Conservation (phyloP, 768 basidiomycete genomes). For the Hemileccinum impolitum region DNA sequence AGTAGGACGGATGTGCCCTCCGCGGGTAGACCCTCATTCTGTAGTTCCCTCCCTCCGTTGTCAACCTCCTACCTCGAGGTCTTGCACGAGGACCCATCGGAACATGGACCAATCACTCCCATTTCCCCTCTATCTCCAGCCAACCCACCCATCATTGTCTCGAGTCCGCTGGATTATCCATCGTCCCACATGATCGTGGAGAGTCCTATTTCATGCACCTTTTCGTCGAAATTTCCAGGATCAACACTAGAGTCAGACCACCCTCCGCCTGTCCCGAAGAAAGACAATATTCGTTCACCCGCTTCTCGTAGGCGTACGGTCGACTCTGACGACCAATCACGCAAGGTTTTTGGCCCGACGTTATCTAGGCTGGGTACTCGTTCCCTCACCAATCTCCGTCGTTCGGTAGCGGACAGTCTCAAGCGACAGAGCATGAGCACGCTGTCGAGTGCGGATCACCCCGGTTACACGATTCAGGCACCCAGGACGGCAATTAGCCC, state of each 20-base stretch:
- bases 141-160: slow-evolving; percentile 18
- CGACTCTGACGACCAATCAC: slow-evolving; percentile 16
- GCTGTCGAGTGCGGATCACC: slow-evolving; percentile 28
- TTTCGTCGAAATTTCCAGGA: slow-evolving; percentile 20
- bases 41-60: slow-evolving; percentile 21
- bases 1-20: slow-evolving; percentile 8
- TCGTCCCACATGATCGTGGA: slow-evolving; percentile 12
- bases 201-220: slow-evolving; percentile 23
- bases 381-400: slow-evolving; percentile 44
- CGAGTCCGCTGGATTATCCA: slow-evolving; percentile 9
- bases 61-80: slow-evolving; percentile 27
- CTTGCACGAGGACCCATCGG: slow-evolving; percentile 28
- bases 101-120: slow-evolving; percentile 15
- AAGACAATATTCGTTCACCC: slow-evolving; percentile 3
- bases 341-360: neutral
- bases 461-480: slow-evolving; percentile 34
- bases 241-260: slow-evolving; percentile 12
- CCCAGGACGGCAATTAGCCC: slow-evolving; percentile 48
- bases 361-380: slow-evolving; percentile 32
- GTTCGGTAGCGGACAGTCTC: slow-evolving; percentile 39
- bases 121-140: slow-evolving; percentile 1
- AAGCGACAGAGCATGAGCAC: slow-evolving; percentile 16
- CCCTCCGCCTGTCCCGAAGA: slow-evolving; percentile 8
- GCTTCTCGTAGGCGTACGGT: slow-evolving; percentile 18
- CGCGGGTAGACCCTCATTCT: slow-evolving; percentile 20